Evolutionary conservation across 768 basidiomycete species (phyloP).

Genomic region (Pisolithus orientalis): DNA sequence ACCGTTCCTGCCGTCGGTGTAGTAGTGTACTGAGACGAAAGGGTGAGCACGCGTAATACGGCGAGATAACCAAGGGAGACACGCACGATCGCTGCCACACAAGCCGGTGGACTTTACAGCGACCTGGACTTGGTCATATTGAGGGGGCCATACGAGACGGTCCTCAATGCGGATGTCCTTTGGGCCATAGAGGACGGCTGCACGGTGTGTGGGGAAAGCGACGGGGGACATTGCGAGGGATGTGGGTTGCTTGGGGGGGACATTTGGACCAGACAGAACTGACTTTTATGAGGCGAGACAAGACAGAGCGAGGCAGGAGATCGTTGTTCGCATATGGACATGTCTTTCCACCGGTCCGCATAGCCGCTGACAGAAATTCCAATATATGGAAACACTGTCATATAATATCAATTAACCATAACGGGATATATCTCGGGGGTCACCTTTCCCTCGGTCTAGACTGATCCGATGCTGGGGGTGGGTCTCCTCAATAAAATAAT

Average conservation of each 20-base stretch:
- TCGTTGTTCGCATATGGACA: constrained; percentile 17
- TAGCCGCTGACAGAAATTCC: constrained; percentile 24
- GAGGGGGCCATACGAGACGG: constrained; percentile 67
- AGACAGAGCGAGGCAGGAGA: neutral
- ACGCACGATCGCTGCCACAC: constrained; percentile 79
- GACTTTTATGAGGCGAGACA: constrained; percentile 23
- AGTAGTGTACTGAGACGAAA: constrained; percentile 74
- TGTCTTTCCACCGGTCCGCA: constrained; percentile 25
- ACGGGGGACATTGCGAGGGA: constrained; percentile 35
- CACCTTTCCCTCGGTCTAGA: neutral
- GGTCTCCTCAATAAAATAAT: constrained; percentile 1
- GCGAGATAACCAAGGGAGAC: constrained; percentile 1
- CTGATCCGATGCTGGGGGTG: neutral
- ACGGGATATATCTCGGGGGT: constrained; percentile 1
- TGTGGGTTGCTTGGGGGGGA: constrained; percentile 9
- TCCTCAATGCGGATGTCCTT: constrained; percentile 78
- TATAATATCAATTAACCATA: neutral
- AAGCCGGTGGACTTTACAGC: constrained; percentile 79
- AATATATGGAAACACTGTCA: constrained; percentile 9
- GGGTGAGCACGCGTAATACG: neutral
- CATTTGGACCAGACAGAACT: constrained; percentile 13
- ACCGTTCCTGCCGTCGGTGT: constrained; percentile 82
- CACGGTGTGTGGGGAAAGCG: constrained; percentile 51
- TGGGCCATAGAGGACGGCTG: constrained; percentile 79
- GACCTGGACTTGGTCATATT: constrained; percentile 71